Percentiles rank a stretch among this genome's conserved stretches.
phyloP scores from a whole-genome alignment of 2,329 filamentous ascomycete species.

The Emergomyces pasteurianus region DNA sequence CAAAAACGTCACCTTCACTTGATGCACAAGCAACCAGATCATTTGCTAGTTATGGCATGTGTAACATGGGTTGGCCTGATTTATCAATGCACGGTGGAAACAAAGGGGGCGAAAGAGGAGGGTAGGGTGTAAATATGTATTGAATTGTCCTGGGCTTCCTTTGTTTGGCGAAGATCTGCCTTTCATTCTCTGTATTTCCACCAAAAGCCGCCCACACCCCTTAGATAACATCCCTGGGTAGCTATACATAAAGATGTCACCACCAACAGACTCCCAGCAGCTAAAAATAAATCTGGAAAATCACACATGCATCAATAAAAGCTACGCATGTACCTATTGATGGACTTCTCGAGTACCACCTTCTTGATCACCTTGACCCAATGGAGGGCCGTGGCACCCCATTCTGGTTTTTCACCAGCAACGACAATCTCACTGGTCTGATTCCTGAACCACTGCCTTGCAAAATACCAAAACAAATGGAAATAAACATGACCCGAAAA shows the following conservation, averaged over 20 bases:
- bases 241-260: neutral
- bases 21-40: neutral
- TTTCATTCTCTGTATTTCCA: neutral
- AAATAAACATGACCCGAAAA: too few relatives aligned
- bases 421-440: too few relatives aligned
- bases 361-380: neutral
- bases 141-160: neutral
- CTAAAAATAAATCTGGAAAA: neutral
- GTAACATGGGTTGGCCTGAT: neutral
- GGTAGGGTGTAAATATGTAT: neutral
- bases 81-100: neutral
- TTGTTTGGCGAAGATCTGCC: neutral
- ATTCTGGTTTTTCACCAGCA: too few relatives aligned
- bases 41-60: neutral
- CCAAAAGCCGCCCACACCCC: neutral
- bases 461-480: too few relatives aligned
- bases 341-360: neutral
- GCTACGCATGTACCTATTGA: neutral
- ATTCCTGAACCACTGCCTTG: too few relatives aligned
- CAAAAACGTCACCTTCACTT: slow-evolving; percentile 53
- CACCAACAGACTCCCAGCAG: neutral
- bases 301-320: neutral
- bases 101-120: neutral
- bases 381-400: neutral
- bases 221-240: too few relatives aligned